phyloP scores from a whole-genome alignment of 495 filamentous ascomycete species.

The Monascus purpureus region DNA sequence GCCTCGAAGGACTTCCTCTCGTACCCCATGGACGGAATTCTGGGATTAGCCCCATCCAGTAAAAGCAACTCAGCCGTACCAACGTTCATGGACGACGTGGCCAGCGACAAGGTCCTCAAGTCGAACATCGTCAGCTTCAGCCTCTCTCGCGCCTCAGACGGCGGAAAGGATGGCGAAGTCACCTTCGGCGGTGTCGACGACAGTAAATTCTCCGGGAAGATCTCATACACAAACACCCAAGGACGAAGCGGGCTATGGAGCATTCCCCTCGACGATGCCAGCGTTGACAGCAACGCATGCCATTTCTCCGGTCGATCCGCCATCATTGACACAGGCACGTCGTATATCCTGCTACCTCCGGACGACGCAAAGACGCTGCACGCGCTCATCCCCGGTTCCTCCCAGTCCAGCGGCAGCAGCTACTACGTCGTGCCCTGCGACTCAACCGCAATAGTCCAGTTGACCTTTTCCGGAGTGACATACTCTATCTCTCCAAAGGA shows the following conservation, averaged over 20 bases:
- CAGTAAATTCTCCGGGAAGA: constrained; percentile 47
- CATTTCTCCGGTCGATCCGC: constrained; percentile 38
- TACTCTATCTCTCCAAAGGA: constrained; percentile 55
- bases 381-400: constrained; percentile 46
- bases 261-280: constrained; percentile 49
- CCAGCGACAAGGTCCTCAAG: constrained; percentile 39
- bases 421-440: constrained; percentile 58
- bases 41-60: constrained; percentile 51
- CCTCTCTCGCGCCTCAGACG: constrained; percentile 48
- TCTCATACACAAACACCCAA: constrained; percentile 44
- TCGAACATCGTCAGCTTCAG: constrained; percentile 55
- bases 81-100: constrained; percentile 49
- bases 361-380: constrained; percentile 52
- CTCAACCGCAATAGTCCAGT: constrained; percentile 36
- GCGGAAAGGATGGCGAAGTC: constrained; percentile 55
- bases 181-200: constrained; percentile 60
- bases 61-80: constrained; percentile 30
- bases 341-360: constrained; percentile 53
- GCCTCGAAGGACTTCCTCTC: constrained; percentile 53
- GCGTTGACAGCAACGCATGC: constrained; percentile 39
- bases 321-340: constrained; percentile 74
- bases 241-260: constrained; percentile 41
- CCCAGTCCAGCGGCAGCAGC: constrained; percentile 32
- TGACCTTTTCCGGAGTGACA: constrained; percentile 42
- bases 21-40: constrained; percentile 79